Base-by-base conservation (phyloP, 768 basidiomycete species). In the Lentinula boryana region DNA sequence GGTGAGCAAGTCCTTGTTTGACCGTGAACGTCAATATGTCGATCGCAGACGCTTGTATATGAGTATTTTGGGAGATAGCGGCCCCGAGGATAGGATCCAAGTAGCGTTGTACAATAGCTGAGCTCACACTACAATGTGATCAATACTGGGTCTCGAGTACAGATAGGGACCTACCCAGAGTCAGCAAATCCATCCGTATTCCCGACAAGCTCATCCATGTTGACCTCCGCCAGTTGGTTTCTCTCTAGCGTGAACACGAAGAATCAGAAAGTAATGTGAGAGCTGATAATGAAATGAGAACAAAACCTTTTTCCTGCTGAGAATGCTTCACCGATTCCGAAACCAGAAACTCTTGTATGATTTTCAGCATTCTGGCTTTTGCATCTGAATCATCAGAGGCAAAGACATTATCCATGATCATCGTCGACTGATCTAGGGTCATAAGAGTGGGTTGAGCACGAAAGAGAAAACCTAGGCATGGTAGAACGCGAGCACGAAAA, bases 161-260 rank as follows among this genome's bases (percentile, higher is more conserved):
- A 52, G 27, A 2, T n/a, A 46, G 31, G 7, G 33, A 48, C 84
- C 67, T 73, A 98, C 97, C 95, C 95, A 5, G 96, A 98, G 66
- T 98, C 97, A 0, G 96, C 94, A 70, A 98, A 96, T 1, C 89
- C 93, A 67, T 94, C 90, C 0, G 94, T 94, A 67, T 96, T 95
- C 0, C 97, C 97, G 3, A 98, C 90, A 8, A 99, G 78, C 67
- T 97, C 93, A 0, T 89, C 89, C 87, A 99, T 95, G 67, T 95
- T 85, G 56, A 98, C 85, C 23, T 84, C 78, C 6, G 72, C 65
- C 23, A 74, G 44, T 60, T 35, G 69, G 62, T 9, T 69, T 71
- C 68, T 83, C 75, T 81, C 62, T 43, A 55, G 38, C 53, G 5
- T 38, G 59, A 10, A 3, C 27, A 27, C 27, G 27, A 38, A 40